Evolutionary conservation across 768 basidiomycete genomes (phyloP), one percentile per base, ranked within the genome.

Genomic region (Hygrophorus russula): DNA sequence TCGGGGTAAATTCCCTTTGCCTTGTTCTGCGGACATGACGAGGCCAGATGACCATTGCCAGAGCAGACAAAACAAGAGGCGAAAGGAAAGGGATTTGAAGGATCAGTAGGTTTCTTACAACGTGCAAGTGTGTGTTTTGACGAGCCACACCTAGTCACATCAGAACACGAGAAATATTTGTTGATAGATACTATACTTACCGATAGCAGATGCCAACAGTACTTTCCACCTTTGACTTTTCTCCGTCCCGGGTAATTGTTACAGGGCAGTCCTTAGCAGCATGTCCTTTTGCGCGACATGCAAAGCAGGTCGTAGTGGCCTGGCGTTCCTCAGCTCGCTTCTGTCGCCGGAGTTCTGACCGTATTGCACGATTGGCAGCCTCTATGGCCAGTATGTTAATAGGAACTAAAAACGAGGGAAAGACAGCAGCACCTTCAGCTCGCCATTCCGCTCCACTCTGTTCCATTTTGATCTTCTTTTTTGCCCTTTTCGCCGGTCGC

Each of bases 41-140:
- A 81, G 2, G 88, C 86, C 1, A 97, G 72, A 56, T 97, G 93
- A 1, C 93, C 93, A 52, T 73, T 80, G 3, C 68, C 71, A 3
- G 76, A 77, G 56, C 93, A 97, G 14, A 97, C 83, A 56, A 91
- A 97, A 62, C 93, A 97, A 3, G 82, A 85, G 0, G 93, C 92
- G 51, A 78, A 91, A 1, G 92, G 93, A 2, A 90, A 68, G 1
- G 84, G 82, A 45, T 87, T 69, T 13, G 56, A 57, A 9, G 74
- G 67, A 57, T 89, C 73, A 14, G 64, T 63, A 4, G 75, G 69
- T 52, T 78, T 78, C 47, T 69, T 80, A 60, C 93, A 97, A 28
- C 67, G 69, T n/a, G 86, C 78, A 1, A 97, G 70, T 11, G 70
- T 81, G 51, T 97, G 92, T 41, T 68, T 73, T 4, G 67, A 70